These are phyloP conservation scores for Ochetophila trinervis DNA, from an alignment of 306 rosid genomes.

Conservation along the genomic window DNA sequence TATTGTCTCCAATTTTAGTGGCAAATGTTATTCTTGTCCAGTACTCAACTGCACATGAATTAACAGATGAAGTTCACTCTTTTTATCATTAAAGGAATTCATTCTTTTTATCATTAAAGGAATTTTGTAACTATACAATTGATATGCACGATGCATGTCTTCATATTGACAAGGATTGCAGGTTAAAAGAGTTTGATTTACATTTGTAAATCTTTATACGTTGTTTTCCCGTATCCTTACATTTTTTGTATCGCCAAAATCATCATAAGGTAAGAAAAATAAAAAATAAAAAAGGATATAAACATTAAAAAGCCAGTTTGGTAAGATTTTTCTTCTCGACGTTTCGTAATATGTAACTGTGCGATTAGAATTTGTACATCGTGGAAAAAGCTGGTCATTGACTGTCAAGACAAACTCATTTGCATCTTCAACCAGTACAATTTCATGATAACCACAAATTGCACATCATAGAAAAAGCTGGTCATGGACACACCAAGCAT, in stretches of 20 bases:
- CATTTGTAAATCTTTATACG: background rate
- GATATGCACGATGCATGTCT: constrained; percentile 67
- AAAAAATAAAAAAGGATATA: background rate
- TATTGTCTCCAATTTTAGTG: too few relatives aligned
- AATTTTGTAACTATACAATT: too few relatives aligned
- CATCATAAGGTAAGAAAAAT: background rate
- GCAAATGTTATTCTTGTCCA: too few relatives aligned
- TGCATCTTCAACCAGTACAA: constrained; percentile 61
- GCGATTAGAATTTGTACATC: too few relatives aligned
- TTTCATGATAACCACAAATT: constrained; percentile 73
- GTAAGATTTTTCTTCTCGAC: too few relatives aligned
- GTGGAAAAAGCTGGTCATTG: too few relatives aligned
- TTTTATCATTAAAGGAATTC: too few relatives aligned
- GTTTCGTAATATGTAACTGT: too few relatives aligned
- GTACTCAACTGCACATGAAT: too few relatives aligned
- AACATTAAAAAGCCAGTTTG: too few relatives aligned
- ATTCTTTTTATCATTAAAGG: too few relatives aligned
- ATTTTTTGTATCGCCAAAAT: background rate
- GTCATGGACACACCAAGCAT: constrained; percentile 50
- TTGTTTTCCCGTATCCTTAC: background rate
- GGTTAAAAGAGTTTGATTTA: constrained; percentile 31
- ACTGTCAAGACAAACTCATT: constrained; percentile 53
- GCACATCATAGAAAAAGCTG: constrained; percentile 54
- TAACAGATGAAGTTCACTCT: too few relatives aligned
- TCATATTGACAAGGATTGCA: constrained; percentile 63